Conservation (phyloP, 768 basidiomycete genomes). For the Arthromyces matolae region DNA sequence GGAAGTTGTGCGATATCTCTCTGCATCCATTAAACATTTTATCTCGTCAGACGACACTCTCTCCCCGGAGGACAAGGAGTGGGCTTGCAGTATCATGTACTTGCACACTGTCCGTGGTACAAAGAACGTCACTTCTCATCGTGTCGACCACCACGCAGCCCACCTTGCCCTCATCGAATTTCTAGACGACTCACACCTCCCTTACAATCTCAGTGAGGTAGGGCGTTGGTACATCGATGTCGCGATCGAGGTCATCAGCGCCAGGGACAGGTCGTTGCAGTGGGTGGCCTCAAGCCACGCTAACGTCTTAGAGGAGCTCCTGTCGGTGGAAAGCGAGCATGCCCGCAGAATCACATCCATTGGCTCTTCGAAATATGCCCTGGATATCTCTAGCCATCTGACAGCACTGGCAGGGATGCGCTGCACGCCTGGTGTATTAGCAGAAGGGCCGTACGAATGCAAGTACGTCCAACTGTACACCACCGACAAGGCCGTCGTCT, state of each 20-base stretch:
- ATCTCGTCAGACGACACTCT: conserved; percentile 2
- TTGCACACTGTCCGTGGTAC: conserved; percentile 26
- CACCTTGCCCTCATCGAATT: background rate
- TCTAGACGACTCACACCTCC: background rate
- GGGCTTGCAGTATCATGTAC: conserved; percentile 21
- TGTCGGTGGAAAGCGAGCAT: background rate
- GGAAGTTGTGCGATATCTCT: conserved; percentile 6
- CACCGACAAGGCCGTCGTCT: conserved; percentile 15
- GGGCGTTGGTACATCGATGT: conserved; percentile 23
- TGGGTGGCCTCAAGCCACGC: conserved; percentile 11
- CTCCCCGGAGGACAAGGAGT: conserved; percentile 2
- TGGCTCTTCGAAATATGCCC: conserved; percentile 4
- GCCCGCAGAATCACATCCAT: background rate
- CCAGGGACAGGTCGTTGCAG: conserved; percentile 8
- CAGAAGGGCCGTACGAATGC: conserved; percentile 3
- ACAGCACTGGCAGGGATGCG: conserved; percentile 11
- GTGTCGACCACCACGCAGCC: background rate
- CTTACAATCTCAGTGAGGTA: background rate
- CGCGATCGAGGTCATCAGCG: conserved; percentile 16
- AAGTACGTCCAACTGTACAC: conserved; percentile 17
- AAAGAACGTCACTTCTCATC: conserved; percentile 20
- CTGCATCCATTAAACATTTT: conserved; percentile 15
- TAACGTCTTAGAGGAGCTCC: background rate
- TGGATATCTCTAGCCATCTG: conserved; percentile 15
- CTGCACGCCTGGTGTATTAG: conserved; percentile 6